Evolutionary conservation across 108 stramenopile species (phyloP).

Genomic region (Skeletonema marinoi): DNA sequence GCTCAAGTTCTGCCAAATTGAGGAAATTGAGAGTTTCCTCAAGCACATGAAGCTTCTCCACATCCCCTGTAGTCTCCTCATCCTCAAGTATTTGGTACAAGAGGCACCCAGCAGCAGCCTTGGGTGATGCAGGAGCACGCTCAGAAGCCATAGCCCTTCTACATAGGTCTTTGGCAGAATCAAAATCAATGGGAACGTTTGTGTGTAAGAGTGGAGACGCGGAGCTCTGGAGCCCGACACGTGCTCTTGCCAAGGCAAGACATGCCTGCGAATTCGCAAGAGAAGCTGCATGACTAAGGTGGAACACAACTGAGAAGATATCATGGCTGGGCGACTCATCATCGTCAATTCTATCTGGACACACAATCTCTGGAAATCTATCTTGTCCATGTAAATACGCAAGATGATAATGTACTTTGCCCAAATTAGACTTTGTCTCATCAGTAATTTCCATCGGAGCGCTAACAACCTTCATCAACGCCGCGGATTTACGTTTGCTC

Average conservation of each 20-base stretch:
- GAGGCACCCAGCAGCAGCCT: slow-evolving; percentile 75
- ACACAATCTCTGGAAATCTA: slow-evolving; percentile 69
- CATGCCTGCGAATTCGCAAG: slow-evolving; percentile 59
- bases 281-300: slow-evolving; percentile 67
- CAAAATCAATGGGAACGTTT: slow-evolving; percentile 70
- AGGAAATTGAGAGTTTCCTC: slow-evolving; percentile 57
- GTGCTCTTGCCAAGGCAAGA: slow-evolving; percentile 65
- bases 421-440: slow-evolving; percentile 60
- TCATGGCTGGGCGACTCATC: slow-evolving; percentile 55
- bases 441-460: slow-evolving; percentile 58
- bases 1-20: slow-evolving; percentile 27
- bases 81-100: slow-evolving; percentile 71
- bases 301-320: slow-evolving; percentile 72
- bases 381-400: slow-evolving; percentile 69
- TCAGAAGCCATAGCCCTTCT: slow-evolving; percentile 55
- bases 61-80: slow-evolving; percentile 35
- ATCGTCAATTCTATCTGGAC: slow-evolving; percentile 7
- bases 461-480: slow-evolving; percentile 28
- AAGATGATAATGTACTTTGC: slow-evolving; percentile 78
- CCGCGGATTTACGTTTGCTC: slow-evolving; percentile 29
- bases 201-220: slow-evolving; percentile 56
- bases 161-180: slow-evolving; percentile 62
- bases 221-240: slow-evolving; percentile 59
- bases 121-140: slow-evolving; percentile 37
- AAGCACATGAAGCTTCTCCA: slow-evolving; percentile 47